These are phyloP conservation scores for Azolla pinnata DNA, from an alignment of 75 land plant genomes.

Conservation along the genomic window DNA sequence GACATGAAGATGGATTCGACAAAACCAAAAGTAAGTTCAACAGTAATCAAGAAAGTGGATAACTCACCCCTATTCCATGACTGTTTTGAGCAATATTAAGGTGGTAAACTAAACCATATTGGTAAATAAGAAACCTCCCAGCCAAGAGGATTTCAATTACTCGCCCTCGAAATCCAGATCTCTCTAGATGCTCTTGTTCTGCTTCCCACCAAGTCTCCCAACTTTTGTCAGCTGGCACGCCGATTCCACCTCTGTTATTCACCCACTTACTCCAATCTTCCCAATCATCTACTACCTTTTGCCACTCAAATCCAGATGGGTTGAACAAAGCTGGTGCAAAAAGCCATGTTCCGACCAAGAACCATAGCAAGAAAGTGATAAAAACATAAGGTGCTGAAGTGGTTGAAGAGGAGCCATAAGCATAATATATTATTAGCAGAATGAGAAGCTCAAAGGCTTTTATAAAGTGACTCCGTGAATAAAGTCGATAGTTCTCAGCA, in stretches of 20 bases:
- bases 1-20: background rate
- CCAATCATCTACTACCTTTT: conserved; percentile 98
- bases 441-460: conserved; percentile 84
- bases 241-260: conserved; percentile 81
- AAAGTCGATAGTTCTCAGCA: conserved; percentile 90
- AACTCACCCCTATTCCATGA: conserved; percentile 36
- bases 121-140: conserved; percentile 63
- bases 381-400: conserved; percentile 53
- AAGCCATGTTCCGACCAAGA: conserved; percentile 79
- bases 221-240: conserved; percentile 75
- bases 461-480: conserved; percentile 94
- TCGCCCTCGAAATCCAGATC: conserved; percentile 55
- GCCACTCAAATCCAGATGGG: conserved; percentile 81
- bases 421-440: conserved; percentile 67
- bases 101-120: conserved; percentile 76
- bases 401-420: conserved; percentile 46
- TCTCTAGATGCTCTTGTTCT: conserved; percentile 74
- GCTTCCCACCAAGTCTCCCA: conserved; percentile 99
- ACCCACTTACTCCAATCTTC: conserved; percentile 98
- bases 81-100: conserved; percentile 32
- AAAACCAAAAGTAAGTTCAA: too few relatives aligned
- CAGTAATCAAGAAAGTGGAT: too few relatives aligned
- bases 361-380: conserved; percentile 86
- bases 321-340: conserved; percentile 65
- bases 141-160: conserved; percentile 52